These are phyloP conservation scores for Eimeria acervulina DNA, from an alignment of 169 alveolate genomes.

Conservation along the genomic window DNA sequence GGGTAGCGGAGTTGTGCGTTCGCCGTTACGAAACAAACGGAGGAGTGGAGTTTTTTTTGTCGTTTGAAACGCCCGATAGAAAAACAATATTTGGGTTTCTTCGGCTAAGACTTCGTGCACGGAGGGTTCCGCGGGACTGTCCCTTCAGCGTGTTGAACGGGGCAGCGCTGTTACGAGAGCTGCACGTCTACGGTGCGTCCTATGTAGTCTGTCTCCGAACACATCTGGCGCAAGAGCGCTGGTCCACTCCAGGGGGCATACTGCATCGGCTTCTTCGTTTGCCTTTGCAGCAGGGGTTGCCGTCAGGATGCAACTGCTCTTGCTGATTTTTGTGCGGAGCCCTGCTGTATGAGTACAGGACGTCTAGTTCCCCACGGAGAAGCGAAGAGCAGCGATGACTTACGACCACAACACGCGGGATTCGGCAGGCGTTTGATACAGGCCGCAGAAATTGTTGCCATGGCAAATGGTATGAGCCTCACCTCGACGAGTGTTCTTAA, in stretches of 20 bases:
- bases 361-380: slow-evolving; percentile 82
- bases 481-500: neutral
- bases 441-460: slow-evolving; percentile 82
- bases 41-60: slow-evolving; percentile 84
- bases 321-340: neutral
- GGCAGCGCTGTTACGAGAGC: slow-evolving; percentile 95
- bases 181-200: slow-evolving; percentile 95
- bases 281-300: slow-evolving; percentile 72
- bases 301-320: slow-evolving; percentile 27
- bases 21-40: slow-evolving; percentile 74
- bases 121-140: slow-evolving; percentile 82
- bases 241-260: neutral
- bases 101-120: slow-evolving; percentile 91
- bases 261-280: slow-evolving; percentile 16
- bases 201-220: neutral
- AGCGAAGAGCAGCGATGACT: slow-evolving; percentile 76
- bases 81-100: slow-evolving; percentile 92
- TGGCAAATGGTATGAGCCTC: slow-evolving; percentile 62
- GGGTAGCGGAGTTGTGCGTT: slow-evolving; percentile 75
- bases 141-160: slow-evolving; percentile 87
- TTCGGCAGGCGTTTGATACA: slow-evolving; percentile 80
- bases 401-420: slow-evolving; percentile 85
- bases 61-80: slow-evolving; percentile 87
- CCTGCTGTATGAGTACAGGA: slow-evolving; percentile 42
- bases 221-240: neutral